Evolutionary conservation across 305 asterid genomes (phyloP).

Genomic region (Rubia peregrina): DNA sequence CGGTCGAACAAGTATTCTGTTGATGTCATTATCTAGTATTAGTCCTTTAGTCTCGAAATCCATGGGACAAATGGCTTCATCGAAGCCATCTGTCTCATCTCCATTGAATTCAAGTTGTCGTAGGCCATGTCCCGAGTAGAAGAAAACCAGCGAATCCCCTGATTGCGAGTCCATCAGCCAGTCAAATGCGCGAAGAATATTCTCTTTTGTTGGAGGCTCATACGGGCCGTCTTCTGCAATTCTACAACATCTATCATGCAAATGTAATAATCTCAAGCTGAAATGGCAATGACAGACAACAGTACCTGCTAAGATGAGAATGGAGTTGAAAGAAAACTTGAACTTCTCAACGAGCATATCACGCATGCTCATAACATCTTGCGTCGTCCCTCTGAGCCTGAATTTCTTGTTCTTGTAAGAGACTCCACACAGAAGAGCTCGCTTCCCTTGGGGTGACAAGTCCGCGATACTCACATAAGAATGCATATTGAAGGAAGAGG

Average conservation of each 20-base stretch:
- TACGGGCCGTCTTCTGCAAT: conserved; percentile 38
- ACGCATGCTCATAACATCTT: conserved; percentile 37
- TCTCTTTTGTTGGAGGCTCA: conserved; percentile 41
- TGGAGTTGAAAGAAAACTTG: conserved; percentile 30
- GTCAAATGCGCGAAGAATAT: conserved; percentile 38
- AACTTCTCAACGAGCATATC: conserved; percentile 26
- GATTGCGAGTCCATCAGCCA: conserved; percentile 52
- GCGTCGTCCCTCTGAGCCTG: conserved; percentile 48
- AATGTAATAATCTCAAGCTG: not conserved
- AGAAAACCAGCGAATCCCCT: conserved; percentile 63
- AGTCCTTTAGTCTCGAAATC: conserved; percentile 46
- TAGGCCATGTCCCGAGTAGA: conserved; percentile 69
- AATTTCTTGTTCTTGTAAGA: conserved; percentile 46
- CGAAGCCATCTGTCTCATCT: conserved; percentile 69
- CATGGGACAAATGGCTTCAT: conserved; percentile 68
- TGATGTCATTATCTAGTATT: conserved; percentile 54
- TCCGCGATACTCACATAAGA: conserved; percentile 5
- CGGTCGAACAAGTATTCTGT: conserved; percentile 42
- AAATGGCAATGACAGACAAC: not conserved
- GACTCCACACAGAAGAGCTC: conserved; percentile 62
- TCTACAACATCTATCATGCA: not conserved
- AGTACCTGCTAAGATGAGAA: conserved; percentile 67
- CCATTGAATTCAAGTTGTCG: conserved; percentile 29
- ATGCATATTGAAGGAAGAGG: not conserved
- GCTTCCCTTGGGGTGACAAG: conserved; percentile 22